Base-by-base conservation (phyloP, 352 stramenopile species). In the Globisporangium rhizosaccharum region DNA sequence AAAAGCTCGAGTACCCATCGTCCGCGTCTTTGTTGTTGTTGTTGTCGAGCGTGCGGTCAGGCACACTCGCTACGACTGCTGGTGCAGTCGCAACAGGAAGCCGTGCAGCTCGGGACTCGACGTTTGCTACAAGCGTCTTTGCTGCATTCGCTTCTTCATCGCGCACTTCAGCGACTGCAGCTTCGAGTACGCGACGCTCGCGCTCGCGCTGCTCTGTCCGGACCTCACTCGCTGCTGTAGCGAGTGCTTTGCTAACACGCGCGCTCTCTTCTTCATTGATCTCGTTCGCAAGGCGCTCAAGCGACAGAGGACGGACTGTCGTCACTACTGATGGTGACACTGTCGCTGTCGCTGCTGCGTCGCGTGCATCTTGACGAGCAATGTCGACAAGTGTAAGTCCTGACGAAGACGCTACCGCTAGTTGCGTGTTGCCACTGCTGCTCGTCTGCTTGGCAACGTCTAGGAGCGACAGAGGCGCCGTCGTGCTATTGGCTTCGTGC, bases 1-100 rank as follows among this genome's bases (percentile, higher is more conserved):
- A 72, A 66, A 88, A 88, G 57, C 75, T 89, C 28, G 76, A 90
- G 61, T 88, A 88, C 17, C 71, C 75, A 47, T 75, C 67, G 3
- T 69, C 69, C 11, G 74, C 67, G 3, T 69, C 44, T 5, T 8
- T 20, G 41, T n/a, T 46, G 14, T 74, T 46, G 14, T 74, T 61
- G 12, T 72, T 54, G 10, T 56, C 37, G 28, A 33, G 28, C 28
- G 28, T 7, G 28, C 28, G 3, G 28, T 6, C 42, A 65, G 28
- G 10, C 48, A 41, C 10, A 17, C 11, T 11, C 51, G 25, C 10
- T 18, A 3, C 11, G 2, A 23, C 8, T 41, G 37, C 54, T 61
- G 53, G 12, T 23, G 58, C n/a, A 30, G 45, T 33, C 45, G 56
- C 26, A 36, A 39, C 23, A 44, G 42, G 14, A 42, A 12, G 7